Percentiles rank a stretch among this genome's conserved stretches.
Conservation (phyloP, 441 rosid species). For the Populus hybrid region DNA sequence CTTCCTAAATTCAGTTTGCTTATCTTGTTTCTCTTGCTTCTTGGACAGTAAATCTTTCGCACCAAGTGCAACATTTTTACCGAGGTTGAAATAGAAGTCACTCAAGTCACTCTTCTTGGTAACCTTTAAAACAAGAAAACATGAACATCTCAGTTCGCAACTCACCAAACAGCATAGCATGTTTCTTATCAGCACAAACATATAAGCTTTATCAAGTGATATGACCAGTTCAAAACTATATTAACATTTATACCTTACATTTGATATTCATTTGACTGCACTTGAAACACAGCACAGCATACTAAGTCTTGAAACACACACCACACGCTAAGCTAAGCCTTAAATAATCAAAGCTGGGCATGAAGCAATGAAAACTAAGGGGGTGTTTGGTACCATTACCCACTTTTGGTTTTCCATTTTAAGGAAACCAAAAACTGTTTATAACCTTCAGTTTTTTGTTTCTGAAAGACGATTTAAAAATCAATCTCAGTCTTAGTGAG, state of each 20-base stretch:
- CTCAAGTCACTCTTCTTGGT: slow-evolving; percentile 83
- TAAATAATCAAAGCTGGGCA: not conserved
- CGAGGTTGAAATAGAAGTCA: slow-evolving; percentile 83
- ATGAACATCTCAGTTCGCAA: not conserved
- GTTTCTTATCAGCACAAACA: too few relatives aligned
- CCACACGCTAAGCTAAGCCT: not conserved
- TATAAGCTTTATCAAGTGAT: too few relatives aligned
- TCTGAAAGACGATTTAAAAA: not conserved
- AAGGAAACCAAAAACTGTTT: not conserved
- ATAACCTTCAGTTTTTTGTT: not conserved
- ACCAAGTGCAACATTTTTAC: slow-evolving; percentile 81
- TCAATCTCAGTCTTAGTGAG: not conserved
- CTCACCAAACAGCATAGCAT: too few relatives aligned
- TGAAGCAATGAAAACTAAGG: not conserved
- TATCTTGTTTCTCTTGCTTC: slow-evolving; percentile 57
- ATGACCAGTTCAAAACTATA: not conserved
- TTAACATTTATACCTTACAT: not conserved
- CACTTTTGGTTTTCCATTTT: not conserved
- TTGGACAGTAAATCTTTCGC: slow-evolving; percentile 38
- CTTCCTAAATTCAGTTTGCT: slow-evolving; percentile 35
- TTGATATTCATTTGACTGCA: not conserved
- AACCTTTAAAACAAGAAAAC: slow-evolving; percentile 43
- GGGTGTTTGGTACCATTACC: not conserved
- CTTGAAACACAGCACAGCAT: not conserved
- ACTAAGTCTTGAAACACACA: not conserved